Percentiles rank a stretch among this genome's conserved stretches.
phyloP scores from a whole-genome alignment of 495 filamentous ascomycete species.

The Trichoderma erinaceum region DNA sequence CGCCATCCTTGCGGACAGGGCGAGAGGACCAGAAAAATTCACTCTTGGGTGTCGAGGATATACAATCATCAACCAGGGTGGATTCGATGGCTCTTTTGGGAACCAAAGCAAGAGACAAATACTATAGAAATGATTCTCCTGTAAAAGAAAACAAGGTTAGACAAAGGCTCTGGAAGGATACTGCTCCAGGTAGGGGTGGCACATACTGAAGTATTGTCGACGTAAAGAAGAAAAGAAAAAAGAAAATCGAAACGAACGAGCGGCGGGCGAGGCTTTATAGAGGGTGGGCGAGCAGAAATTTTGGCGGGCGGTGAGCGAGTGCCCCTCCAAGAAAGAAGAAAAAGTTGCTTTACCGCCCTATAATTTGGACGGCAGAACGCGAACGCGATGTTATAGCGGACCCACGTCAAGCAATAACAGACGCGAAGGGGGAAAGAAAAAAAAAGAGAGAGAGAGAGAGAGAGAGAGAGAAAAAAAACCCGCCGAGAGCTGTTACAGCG shows the following conservation, averaged over 20 bases:
- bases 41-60: slow-evolving; percentile 57
- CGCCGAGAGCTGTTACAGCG: too few relatives aligned
- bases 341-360: background rate
- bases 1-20: slow-evolving; percentile 47
- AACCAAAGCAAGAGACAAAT: slow-evolving; percentile 72
- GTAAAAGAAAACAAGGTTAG: slow-evolving; percentile 10
- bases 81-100: slow-evolving; percentile 63
- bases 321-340: background rate
- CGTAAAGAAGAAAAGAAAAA: slow-evolving; percentile 40
- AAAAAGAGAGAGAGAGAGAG: background rate
- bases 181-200: slow-evolving; percentile 31
- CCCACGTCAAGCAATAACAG: background rate
- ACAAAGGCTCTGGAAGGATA: background rate
- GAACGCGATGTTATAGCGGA: background rate
- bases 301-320: background rate
- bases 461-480: too few relatives aligned
- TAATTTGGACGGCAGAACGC: background rate
- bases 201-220: slow-evolving; percentile 60
- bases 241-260: slow-evolving; percentile 24
- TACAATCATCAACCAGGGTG: slow-evolving; percentile 56
- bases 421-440: background rate
- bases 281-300: background rate
- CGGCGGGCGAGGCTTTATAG: slow-evolving; percentile 28
- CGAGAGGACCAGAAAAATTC: slow-evolving; percentile 47
- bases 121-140: slow-evolving; percentile 90